Evolutionary conservation across 1,284 basidiomycete species (phyloP).

Genomic region (Athelia sp.): DNA sequence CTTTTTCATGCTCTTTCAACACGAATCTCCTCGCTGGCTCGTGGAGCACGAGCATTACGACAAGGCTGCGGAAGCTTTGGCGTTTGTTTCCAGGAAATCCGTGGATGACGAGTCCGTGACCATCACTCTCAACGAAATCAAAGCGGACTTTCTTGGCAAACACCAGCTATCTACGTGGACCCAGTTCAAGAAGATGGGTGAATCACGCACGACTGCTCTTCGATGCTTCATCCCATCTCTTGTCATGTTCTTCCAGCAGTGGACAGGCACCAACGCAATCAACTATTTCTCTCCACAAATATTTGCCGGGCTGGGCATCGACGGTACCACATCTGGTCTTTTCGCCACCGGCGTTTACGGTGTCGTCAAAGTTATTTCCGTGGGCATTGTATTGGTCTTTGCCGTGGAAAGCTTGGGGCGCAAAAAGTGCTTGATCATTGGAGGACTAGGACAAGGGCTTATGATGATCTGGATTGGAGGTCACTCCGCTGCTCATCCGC

Average conservation of each 20-base stretch:
- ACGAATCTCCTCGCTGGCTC: constrained; percentile 60
- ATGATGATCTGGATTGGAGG: constrained; percentile 50
- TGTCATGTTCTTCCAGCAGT: constrained; percentile 55
- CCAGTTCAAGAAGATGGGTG: constrained; percentile 40
- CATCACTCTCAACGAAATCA: constrained; percentile 45
- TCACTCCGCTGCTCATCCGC: constrained; percentile 34
- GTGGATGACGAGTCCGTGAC: constrained; percentile 35
- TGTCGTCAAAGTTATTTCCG: constrained; percentile 48
- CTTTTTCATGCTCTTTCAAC: constrained; percentile 42
- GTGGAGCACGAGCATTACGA: constrained; percentile 46
- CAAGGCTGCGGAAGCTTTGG: constrained; percentile 44
- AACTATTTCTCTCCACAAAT: constrained; percentile 44
- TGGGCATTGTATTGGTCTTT: constrained; percentile 32
- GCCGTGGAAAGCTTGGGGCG: constrained; percentile 41
- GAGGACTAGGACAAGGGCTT: constrained; percentile 37
- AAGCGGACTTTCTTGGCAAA: constrained; percentile 42
- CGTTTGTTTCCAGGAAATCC: constrained; percentile 36
- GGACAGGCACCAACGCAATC: constrained; percentile 58
- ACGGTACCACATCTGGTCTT: constrained; percentile 42
- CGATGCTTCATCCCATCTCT: constrained; percentile 48
- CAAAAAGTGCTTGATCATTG: constrained; percentile 40
- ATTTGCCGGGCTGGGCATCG: constrained; percentile 49
- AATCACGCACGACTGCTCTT: constrained; percentile 35
- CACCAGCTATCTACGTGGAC: constrained; percentile 27
- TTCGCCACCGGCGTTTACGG: constrained; percentile 63